These are phyloP conservation scores for Silene conica DNA, from an alignment of 148 eudicot genomes.

Conservation along the genomic window DNA sequence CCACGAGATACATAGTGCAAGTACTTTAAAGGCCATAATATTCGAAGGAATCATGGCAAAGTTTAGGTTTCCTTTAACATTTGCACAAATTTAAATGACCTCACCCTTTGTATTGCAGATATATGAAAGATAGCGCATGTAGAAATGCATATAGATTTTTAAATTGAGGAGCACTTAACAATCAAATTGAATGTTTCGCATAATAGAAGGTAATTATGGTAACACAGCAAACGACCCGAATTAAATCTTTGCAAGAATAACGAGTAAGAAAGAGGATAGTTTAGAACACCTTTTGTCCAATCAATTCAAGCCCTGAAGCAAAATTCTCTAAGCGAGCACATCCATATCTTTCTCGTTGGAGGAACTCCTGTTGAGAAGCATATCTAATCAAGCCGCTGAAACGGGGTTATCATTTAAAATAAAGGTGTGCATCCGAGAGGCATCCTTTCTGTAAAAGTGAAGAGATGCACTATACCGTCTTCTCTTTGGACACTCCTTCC, in stretches of 20 bases:
- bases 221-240: neutral
- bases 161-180: no score
- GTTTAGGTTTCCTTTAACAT: neutral
- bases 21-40: neutral
- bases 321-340: conserved; percentile 95
- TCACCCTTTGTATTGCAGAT: neutral
- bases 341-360: conserved; percentile 87
- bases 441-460: neutral
- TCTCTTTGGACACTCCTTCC: neutral
- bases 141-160: no score
- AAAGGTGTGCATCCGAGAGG: neutral
- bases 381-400: conserved; percentile 16
- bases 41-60: neutral
- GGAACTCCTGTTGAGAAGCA: conserved; percentile 62
- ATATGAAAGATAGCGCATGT: no score
- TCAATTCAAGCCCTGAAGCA: conserved; percentile 80
- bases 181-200: neutral
- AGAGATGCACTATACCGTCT: neutral
- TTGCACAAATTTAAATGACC: neutral
- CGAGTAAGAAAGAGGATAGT: conserved; percentile 9
- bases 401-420: neutral
- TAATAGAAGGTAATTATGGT: neutral
- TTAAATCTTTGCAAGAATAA: neutral
- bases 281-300: conserved; percentile 66
- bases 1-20: neutral